A percentile compares a stretch with the other conserved stretches of the same genome.
These are phyloP conservation scores for Marchantia polymorpha DNA, from an alignment of 225 moss, liverwort and hornwort species.

Conservation along the genomic window DNA sequence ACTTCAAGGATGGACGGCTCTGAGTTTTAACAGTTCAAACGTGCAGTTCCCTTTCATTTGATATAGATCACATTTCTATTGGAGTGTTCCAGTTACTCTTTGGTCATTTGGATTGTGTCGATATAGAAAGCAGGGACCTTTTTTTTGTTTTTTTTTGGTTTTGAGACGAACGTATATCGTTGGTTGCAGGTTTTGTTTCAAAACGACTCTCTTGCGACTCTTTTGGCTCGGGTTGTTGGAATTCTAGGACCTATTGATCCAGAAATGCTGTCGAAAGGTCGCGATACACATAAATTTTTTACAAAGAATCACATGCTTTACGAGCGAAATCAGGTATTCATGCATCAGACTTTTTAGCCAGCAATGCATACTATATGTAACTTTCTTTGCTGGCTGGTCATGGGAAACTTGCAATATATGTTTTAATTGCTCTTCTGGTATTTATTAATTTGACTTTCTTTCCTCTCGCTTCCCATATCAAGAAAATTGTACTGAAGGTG, in stretches of 20 bases:
- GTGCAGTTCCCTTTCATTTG: no score
- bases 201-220: conserved; percentile 91
- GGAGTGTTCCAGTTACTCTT: no score
- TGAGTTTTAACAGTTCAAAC: no score
- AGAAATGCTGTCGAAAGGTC: conserved; percentile 77
- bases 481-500: no score
- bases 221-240: conserved; percentile 89
- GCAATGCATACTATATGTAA: no score
- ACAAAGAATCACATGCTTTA: conserved; percentile 87
- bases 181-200: conserved; percentile 83
- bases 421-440: no score
- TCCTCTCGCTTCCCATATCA: background rate
- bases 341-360: background rate
- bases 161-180: background rate
- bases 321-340: conserved; percentile 85
- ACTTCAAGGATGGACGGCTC: no score
- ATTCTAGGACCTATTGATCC: conserved; percentile 92
- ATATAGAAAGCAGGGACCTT: no score
- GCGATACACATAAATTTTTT: conserved; percentile 90
- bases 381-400: no score
- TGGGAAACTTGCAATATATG: no score
- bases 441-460: background rate
- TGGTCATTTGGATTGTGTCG: no score
- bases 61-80: no score
- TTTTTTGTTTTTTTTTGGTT: background rate